phyloP scores from a whole-genome alignment of 805 yeast species.

The Komagataella pastoris region DNA sequence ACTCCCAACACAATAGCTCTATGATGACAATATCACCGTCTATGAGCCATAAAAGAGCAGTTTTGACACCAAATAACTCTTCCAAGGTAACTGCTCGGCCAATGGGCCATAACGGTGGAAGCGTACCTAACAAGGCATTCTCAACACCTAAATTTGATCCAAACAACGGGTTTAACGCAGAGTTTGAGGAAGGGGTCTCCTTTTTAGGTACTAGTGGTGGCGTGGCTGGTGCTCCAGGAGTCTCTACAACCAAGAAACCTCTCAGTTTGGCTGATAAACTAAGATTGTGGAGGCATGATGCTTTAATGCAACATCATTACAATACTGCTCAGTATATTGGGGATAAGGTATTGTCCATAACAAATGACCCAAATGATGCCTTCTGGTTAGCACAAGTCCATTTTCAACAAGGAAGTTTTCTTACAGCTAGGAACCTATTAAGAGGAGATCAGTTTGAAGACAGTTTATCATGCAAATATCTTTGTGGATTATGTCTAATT shows the following conservation, averaged over 20 bases:
- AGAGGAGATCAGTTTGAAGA: conserved; percentile 39
- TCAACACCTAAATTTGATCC: neutral
- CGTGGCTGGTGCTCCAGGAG: neutral
- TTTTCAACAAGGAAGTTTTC: conserved; percentile 61
- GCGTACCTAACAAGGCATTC: neutral
- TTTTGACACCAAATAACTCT: neutral
- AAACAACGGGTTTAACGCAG: neutral
- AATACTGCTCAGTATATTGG: conserved; percentile 85
- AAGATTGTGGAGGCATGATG: conserved; percentile 88
- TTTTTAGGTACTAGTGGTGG: neutral
- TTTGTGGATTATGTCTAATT: conserved; percentile 63
- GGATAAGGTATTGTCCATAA: conserved; percentile 74
- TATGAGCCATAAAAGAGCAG: neutral
- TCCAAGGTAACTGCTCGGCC: neutral
- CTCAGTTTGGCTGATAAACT: conserved; percentile 74
- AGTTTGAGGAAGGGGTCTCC: neutral
- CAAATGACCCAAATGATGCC: conserved; percentile 85
- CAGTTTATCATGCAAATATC: conserved; percentile 66
- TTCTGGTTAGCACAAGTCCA: conserved; percentile 93
- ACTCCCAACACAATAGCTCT: conserved; percentile 9
- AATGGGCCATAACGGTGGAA: neutral
- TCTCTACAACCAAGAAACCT: conserved; percentile 17
- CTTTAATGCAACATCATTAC: conserved; percentile 84
- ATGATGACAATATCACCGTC: neutral
- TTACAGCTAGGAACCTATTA: conserved; percentile 65